Base-by-base conservation (phyloP, 371 early-diverging fungal genomes). In the Zopfochytrium polystomum region DNA sequence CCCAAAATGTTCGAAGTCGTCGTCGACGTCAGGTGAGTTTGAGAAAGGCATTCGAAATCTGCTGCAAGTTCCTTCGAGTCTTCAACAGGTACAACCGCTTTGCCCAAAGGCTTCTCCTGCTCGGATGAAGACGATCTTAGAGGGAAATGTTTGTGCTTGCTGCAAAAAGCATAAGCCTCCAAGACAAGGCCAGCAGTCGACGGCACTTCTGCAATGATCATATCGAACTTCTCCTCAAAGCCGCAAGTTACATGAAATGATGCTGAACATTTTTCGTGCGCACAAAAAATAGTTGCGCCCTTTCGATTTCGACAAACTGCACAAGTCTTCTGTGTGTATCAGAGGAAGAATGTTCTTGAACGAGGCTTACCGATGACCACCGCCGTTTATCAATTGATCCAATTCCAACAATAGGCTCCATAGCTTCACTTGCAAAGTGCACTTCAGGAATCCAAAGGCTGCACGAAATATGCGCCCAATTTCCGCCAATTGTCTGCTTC, bases 401-500 rank as follows among this genome's bases (percentile, higher is more conserved):
- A 7, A 38, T 18, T 11, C 38, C 38, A 38, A 18, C 18, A 18
- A 38, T 18, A 11, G 38, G 38, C 38, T 38, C 38, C 38, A 38
- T 7, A 18, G 38, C 7, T 38, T 11, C 18, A 11, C 11, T 7
- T 7, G 11, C 38, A 38, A 38, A 38, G 38, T 18, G 51, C 1
- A 66, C 49, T 51, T 66, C 71, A 13, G 71, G 66, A 2, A 63
- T 52, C 63, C 63, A 71, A 7, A 58, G 42, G 20, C 58, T 52
- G 61, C 71, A 71, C 18, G 55, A 18, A 7, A 61, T 52, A 52
- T 71, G 71, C 4, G 50, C 66, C 71, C 71, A 71, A 53, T 71
- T 71, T 26, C 60, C 60, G 23, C 71, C 67, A n/a, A 66, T 58
- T 11, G 71, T 71, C 44, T 58, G 42, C 44, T 63, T 66, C 27